phyloP scores from a whole-genome alignment of 2,329 filamentous ascomycete genomes.

The Pyrenophora graminea region DNA sequence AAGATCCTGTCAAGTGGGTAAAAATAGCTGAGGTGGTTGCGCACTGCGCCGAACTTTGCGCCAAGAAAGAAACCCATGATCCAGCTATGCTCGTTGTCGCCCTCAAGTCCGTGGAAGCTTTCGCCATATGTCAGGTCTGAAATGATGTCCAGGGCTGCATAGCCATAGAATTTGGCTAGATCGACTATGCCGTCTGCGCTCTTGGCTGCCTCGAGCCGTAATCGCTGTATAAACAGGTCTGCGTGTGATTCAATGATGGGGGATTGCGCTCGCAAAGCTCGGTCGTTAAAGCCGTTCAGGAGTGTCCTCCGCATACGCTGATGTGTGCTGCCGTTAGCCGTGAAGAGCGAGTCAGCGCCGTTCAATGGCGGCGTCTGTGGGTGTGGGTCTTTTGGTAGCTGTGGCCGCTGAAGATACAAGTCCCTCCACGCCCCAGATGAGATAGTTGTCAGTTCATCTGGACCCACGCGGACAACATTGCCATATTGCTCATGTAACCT shows the following conservation, averaged over 20 bases:
- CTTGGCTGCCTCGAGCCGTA: slow-evolving; percentile 3
- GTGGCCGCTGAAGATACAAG: slow-evolving; percentile 2
- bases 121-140: slow-evolving; percentile 4
- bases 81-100: slow-evolving; percentile 4
- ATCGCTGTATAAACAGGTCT: neutral
- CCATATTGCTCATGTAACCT: no score
- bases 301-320: slow-evolving; percentile 6
- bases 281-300: slow-evolving; percentile 2
- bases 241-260: slow-evolving; percentile 2
- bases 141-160: slow-evolving; percentile 3
- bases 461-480: no score
- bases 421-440: neutral
- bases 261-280: slow-evolving; percentile 1
- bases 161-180: slow-evolving; percentile 5
- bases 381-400: slow-evolving; percentile 3
- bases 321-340: slow-evolving; percentile 1
- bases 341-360: slow-evolving; percentile 5
- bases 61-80: slow-evolving; percentile 5
- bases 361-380: slow-evolving; percentile 3
- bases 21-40: slow-evolving; percentile 6
- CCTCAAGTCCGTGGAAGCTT: slow-evolving; percentile 4
- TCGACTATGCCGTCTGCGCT: neutral
- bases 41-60: slow-evolving; percentile 4
- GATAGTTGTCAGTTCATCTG: slow-evolving; percentile 2
- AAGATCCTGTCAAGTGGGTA: slow-evolving; percentile 5